phyloP scores from a whole-genome alignment of 2,329 filamentous ascomycete genomes.

The Atkinsonella texensis region DNA sequence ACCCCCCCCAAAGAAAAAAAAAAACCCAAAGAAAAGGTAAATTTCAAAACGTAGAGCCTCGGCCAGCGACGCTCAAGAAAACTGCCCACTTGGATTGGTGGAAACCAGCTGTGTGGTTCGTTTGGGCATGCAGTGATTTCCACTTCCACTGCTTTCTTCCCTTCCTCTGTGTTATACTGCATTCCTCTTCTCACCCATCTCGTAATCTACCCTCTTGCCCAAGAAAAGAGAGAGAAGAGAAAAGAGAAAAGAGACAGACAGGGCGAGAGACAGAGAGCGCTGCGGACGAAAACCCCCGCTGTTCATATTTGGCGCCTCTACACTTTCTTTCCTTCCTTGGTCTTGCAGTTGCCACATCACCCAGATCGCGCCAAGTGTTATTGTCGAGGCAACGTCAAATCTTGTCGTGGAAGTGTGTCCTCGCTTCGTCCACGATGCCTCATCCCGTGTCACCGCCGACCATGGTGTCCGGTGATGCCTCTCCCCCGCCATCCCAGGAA shows the following conservation, averaged over 20 bases:
- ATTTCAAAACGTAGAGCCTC: background rate
- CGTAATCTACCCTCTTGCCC: background rate
- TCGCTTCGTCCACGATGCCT: slow-evolving; percentile 26
- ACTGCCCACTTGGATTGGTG: background rate
- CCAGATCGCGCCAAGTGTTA: background rate
- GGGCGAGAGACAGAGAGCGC: background rate
- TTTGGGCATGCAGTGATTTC: background rate
- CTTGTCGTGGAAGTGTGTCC: background rate
- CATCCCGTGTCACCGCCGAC: slow-evolving; percentile 36
- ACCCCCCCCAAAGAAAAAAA: background rate
- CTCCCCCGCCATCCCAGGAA: slow-evolving; percentile 49
- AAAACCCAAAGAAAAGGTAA: background rate
- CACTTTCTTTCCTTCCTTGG: background rate
- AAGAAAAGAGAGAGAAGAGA: background rate
- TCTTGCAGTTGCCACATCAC: background rate
- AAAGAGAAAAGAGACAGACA: background rate
- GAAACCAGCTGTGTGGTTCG: background rate
- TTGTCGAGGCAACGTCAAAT: background rate
- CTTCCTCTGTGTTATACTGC: background rate
- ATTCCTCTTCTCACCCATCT: background rate
- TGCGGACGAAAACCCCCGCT: background rate
- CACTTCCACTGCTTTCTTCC: background rate
- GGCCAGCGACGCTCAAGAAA: background rate
- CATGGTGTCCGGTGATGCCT: slow-evolving; percentile 35
- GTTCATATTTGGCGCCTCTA: background rate